Conservation (phyloP, 2,329 filamentous ascomycete genomes). For the Clonostachys solani region DNA sequence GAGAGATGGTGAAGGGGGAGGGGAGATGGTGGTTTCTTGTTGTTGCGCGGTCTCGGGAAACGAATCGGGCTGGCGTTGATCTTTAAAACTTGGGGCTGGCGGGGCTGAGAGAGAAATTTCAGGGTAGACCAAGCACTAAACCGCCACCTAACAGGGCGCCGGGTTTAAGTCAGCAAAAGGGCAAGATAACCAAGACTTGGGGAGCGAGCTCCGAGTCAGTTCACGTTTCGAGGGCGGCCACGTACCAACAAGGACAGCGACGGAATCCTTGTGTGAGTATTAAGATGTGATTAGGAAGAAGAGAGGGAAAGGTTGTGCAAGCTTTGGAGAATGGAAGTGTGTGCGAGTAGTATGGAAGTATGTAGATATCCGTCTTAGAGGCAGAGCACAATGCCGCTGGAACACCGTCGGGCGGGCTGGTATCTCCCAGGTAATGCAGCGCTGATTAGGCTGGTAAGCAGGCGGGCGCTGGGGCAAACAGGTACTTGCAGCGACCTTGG, state of each 20-base stretch:
- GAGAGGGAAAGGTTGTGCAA: background rate
- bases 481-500: constrained; percentile 6
- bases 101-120: background rate
- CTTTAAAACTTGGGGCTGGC: background rate
- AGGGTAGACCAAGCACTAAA: too few species aligned
- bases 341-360: background rate
- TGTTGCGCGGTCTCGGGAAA: too few species aligned
- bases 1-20: background rate
- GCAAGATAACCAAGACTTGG: too few species aligned
- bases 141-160: too few species aligned
- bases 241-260: too few species aligned
- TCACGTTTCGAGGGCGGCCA: too few species aligned
- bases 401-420: background rate
- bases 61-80: too few species aligned
- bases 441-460: background rate
- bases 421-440: background rate
- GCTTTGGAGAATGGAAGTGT: background rate
- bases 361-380: background rate
- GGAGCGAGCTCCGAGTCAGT: too few species aligned
- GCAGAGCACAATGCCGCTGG: background rate
- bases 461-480: background rate
- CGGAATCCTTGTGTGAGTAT: too few species aligned
- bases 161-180: too few species aligned
- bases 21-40: background rate
- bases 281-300: too few species aligned